A percentile compares a stretch with the other conserved stretches of the same genome.
Conservation (phyloP, 495 filamentous ascomycete genomes). For the Aspergillus biplanus region DNA sequence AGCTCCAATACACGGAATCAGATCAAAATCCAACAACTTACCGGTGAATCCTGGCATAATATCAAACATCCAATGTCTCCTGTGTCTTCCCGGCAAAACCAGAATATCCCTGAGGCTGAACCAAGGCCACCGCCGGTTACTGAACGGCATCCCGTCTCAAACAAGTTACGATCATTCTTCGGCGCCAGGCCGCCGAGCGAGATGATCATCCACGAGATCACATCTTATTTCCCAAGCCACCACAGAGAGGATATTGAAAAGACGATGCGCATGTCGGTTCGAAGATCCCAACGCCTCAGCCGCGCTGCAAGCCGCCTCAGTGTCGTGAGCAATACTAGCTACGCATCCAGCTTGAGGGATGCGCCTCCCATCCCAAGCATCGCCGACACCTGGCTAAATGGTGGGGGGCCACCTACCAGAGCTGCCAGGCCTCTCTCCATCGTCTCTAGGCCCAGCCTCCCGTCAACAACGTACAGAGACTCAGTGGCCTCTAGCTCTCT, state of each 20-base stretch:
- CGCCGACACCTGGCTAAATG: conserved; percentile 86
- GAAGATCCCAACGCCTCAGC: conserved; percentile 87
- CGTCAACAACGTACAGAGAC: conserved; percentile 72
- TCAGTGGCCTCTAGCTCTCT: conserved; percentile 86
- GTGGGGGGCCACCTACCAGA: conserved; percentile 40
- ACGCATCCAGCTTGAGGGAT: conserved; percentile 86
- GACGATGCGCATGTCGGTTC: conserved; percentile 87
- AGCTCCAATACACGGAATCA: conserved; percentile 68
- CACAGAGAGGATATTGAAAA: conserved; percentile 89
- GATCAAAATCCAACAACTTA: conserved; percentile 78
- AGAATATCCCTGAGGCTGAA: conserved; percentile 57
- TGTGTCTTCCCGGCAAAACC: conserved; percentile 63
- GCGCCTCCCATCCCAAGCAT: conserved; percentile 93
- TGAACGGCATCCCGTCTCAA: conserved; percentile 53
- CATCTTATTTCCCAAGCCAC: conserved; percentile 96
- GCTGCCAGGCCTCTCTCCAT: conserved; percentile 62
- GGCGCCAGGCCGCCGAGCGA: conserved; percentile 93
- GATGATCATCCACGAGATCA: conserved; percentile 93
- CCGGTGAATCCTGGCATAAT: conserved; percentile 82
- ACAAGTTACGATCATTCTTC: conserved; percentile 75
- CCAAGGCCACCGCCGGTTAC: conserved; percentile 37
- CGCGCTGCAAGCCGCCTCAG: conserved; percentile 89
- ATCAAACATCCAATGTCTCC: conserved; percentile 84
- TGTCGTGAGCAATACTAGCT: conserved; percentile 91
- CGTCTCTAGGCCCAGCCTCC: conserved; percentile 60